A percentile compares a stretch with the other conserved stretches of the same genome.
phyloP scores from a whole-genome alignment of 768 basidiomycete species.

The Tulasnella sp. region DNA sequence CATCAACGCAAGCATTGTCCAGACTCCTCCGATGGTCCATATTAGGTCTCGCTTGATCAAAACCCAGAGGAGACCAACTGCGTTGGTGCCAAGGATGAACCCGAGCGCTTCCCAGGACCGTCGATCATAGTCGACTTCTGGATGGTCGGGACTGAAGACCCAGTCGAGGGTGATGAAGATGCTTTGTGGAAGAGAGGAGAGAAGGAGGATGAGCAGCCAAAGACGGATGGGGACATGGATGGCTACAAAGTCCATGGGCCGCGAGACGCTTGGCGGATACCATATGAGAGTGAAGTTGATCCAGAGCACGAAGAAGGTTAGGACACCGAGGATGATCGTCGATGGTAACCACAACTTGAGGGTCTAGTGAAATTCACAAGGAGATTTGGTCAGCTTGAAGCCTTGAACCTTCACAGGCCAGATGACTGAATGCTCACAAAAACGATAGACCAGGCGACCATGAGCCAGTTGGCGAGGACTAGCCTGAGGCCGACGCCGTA shows the following conservation, averaged over 20 bases:
- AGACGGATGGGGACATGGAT: constrained; percentile 83
- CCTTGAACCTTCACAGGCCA: not conserved
- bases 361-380: constrained; percentile 33
- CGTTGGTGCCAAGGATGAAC: constrained; percentile 52
- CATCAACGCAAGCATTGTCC: constrained; percentile 51
- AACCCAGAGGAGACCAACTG: constrained; percentile 43
- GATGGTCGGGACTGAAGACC: constrained; percentile 41
- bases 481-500: constrained; percentile 73
- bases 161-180: constrained; percentile 62
- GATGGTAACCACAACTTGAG: constrained; percentile 66
- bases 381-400: not conserved
- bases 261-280: constrained; percentile 38
- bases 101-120: constrained; percentile 67
- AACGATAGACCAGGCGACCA: constrained; percentile 68
- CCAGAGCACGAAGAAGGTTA: constrained; percentile 61
- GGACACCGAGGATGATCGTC: constrained; percentile 59
- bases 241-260: constrained; percentile 67
- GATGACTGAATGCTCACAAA: constrained; percentile 38
- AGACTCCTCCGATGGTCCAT: constrained; percentile 63
- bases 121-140: constrained; percentile 39
- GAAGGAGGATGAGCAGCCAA: constrained; percentile 50
- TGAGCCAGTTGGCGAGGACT: constrained; percentile 66
- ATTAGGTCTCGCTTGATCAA: constrained; percentile 53
- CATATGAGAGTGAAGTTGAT: constrained; percentile 67
- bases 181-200: constrained; percentile 46